Base-by-base conservation (phyloP, 2,329 filamentous ascomycete species). In the Didymella pomorum region DNA sequence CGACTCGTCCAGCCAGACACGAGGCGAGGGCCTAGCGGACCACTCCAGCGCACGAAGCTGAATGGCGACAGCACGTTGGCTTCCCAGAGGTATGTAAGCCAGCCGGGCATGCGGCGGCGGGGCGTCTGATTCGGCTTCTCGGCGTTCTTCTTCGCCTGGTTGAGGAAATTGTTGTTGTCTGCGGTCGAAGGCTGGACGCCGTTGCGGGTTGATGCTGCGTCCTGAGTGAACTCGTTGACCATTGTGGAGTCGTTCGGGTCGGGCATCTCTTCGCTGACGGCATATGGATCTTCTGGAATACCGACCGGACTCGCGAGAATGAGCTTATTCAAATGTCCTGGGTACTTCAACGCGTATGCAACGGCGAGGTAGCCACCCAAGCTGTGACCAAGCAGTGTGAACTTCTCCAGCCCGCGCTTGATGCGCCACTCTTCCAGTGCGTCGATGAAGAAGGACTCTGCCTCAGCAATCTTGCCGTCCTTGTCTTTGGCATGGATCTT, bases 291-390 rank as follows among this genome's bases (percentile, higher is more conserved):
- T 73, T 96, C 93, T 2, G 95, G 95, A 8, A 99, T 90, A 20
- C 95, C 95, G 20, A 97, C 95, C 0, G 95, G 95, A 0, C 92
- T 97, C 0, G 92, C 95, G 28, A 99, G 85, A 63, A 99, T 96
- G 62, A 99, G 86, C 80, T 99, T 99, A 80, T 99, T 97, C 31
- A 99, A 80, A 66, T 87, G 91, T 14, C 94, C 94, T 0, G 95
- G 95, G 72, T 99, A 99, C 76, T 99, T 99, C 59, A 98, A 83
- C 1, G 95, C 93, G 74, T 99, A 99, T 20, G 93, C 93, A 0
- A 96, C 90, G 4, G 94, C 93, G 75, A 99, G 89, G 74, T 99
- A 99, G 6, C 95, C 95, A 54, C 95, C 95, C 45, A 99, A 83
- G 44, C 91, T 96, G 80, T 99, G 95, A 1, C 94, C 95, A 8